Conservation (phyloP, 179 eudicot species). For the Patellifolia procumbens region DNA sequence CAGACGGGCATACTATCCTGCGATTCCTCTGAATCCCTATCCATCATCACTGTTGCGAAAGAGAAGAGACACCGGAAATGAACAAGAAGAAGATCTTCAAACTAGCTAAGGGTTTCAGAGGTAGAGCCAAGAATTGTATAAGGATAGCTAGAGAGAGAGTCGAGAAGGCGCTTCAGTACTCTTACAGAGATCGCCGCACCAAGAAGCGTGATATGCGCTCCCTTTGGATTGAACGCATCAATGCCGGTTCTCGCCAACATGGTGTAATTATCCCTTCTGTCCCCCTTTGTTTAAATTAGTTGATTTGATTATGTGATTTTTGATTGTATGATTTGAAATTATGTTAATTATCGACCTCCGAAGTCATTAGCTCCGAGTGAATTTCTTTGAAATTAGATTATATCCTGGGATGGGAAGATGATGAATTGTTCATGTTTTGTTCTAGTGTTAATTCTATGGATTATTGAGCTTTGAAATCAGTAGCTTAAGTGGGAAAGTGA, state of each 20-base stretch:
- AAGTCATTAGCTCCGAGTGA: no score
- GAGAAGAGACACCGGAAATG: constrained; percentile 44
- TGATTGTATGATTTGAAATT: no score
- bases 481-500: not conserved
- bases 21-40: not conserved
- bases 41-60: not conserved
- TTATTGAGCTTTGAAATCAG: not conserved
- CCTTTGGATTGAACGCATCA: constrained; percentile 95
- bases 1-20: no score
- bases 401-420: not conserved
- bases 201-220: constrained; percentile 98
- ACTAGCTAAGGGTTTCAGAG: constrained; percentile 86
- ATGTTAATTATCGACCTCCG: no score
- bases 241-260: constrained; percentile 84
- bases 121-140: constrained; percentile 93
- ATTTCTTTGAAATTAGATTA: not conserved
- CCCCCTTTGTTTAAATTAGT: not conserved
- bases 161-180: constrained; percentile 94
- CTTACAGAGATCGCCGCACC: constrained; percentile 88
- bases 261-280: constrained; percentile 45
- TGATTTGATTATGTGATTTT: not conserved
- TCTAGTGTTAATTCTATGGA: not conserved
- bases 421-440: not conserved
- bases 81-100: constrained; percentile 91
- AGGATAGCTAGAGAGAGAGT: constrained; percentile 92